Conservation (phyloP, 73 alveolate species). For the Tetrahymena malaccensis region DNA sequence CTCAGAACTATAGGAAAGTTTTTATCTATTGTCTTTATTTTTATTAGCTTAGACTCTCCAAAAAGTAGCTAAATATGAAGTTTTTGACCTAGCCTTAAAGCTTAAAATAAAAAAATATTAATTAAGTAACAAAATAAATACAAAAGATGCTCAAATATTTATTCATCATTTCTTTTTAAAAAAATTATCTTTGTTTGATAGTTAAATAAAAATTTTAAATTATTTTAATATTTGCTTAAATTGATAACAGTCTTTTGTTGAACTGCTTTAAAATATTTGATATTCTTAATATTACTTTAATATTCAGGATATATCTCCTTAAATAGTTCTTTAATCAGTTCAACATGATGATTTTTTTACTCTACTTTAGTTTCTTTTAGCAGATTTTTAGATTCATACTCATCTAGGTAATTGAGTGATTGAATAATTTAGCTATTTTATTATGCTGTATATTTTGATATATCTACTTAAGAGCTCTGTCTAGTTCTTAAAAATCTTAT, state of each 20-base stretch:
- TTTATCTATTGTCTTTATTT: not conserved
- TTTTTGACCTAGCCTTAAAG: not conserved
- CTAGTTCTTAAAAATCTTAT: not conserved
- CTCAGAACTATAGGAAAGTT: not conserved
- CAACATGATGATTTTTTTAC: not conserved
- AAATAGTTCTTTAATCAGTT: not conserved
- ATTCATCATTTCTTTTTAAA: too few species aligned
- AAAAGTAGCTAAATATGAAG: not conserved
- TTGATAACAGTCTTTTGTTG: not conserved
- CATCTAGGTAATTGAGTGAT: not conserved
- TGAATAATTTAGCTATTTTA: not conserved
- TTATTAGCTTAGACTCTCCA: not conserved
- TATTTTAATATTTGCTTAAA: too few species aligned
- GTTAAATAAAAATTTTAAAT: too few species aligned
- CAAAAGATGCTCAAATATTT: too few species aligned
- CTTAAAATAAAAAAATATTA: not conserved
- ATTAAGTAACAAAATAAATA: too few species aligned
- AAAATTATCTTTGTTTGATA: too few species aligned
- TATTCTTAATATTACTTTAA: not conserved
- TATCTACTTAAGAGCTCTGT: not conserved
- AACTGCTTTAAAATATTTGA: not conserved
- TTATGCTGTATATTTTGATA: not conserved
- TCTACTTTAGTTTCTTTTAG: not conserved
- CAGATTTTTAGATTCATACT: not conserved
- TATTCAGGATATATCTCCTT: not conserved